Base-by-base conservation (phyloP, 2,329 filamentous ascomycete species). In the Calonectria pseudoreteaudii region DNA sequence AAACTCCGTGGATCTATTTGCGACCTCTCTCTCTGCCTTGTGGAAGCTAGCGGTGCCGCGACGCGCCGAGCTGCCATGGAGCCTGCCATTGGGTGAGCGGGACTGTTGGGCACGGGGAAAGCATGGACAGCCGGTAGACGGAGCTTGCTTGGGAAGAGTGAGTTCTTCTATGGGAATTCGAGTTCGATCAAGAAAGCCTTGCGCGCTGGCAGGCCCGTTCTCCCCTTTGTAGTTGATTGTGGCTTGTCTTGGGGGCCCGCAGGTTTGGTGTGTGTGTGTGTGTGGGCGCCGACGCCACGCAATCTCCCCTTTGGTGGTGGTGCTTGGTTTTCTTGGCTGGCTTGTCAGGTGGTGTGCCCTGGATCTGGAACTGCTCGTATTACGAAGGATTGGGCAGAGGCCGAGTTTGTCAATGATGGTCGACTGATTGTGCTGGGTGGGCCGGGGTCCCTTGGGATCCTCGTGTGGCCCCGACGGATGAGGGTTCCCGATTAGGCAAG, bases 401-500 rank as follows among this genome's bases (percentile, higher is more conserved):
- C 60, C 60, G 18, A 64, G 60, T 44, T 64, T 47, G 60, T 47
- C 30, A 64, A 47, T 47, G 38, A 64, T 64, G 36, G 60, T 60
- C 56, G 13, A 60, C 34, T 20, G 56, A 60, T 60, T 38, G 56
- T 23, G 34, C 23, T 60, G 56, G 56, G 5, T 38, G 34, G 56
- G n/a, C 56, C n/a, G 34, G 56, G 56, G 56, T 60, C 56, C 56
- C 56, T 60, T 34, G 56, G 56, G 56, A 41, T 62, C 53, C 41
- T 62, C 44, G 36, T 69, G 44, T 62, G 53, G 41, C 60, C 30
- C 64, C 52, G 70, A 62, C 44, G 70, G 65, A 28, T 31, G 53
- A 60, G 52, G 30, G 36, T 28, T 23, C 70, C 70, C 64, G 20
- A 53, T 71, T 71, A n/a, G 70, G 70, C 41, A 71, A 71, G 14